These are phyloP conservation scores for Codiaeum variegatum DNA, from an alignment of 441 rosid species.

Conservation along the genomic window DNA sequence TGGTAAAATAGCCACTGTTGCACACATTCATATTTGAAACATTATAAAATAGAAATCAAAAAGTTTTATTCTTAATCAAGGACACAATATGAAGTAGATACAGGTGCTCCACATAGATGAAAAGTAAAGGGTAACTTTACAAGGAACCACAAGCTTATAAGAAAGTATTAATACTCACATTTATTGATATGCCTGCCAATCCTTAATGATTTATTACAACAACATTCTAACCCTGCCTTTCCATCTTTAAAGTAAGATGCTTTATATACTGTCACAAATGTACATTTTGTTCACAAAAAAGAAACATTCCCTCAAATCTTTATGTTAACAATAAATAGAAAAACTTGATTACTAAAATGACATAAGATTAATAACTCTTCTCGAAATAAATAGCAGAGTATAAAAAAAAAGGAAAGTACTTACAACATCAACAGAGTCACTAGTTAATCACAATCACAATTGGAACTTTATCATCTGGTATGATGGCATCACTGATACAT, in stretches of 20 bases:
- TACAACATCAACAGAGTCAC: conserved; percentile 47
- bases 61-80: too few species aligned
- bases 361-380: not conserved
- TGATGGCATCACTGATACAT: conserved; percentile 18
- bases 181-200: conserved; percentile 45
- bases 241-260: conserved; percentile 39
- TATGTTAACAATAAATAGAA: too few species aligned
- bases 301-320: too few species aligned
- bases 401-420: conserved; percentile 18
- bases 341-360: too few species aligned
- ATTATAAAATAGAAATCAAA: too few species aligned
- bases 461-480: conserved; percentile 32
- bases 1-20: too few species aligned
- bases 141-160: conserved; percentile 11
- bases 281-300: too few species aligned
- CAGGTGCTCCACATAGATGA: not conserved
- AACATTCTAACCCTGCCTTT: conserved; percentile 46
- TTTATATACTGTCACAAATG: conserved; percentile 40
- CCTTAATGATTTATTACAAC: conserved; percentile 58
- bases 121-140: not conserved
- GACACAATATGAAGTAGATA: not conserved
- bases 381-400: not conserved
- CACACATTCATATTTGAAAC: too few species aligned
- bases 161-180: conserved; percentile 34
- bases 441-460: conserved; percentile 45